Evolutionary conservation across 2,329 filamentous ascomycete species (phyloP).

Genomic region (Pyrenochaeta sp.): DNA sequence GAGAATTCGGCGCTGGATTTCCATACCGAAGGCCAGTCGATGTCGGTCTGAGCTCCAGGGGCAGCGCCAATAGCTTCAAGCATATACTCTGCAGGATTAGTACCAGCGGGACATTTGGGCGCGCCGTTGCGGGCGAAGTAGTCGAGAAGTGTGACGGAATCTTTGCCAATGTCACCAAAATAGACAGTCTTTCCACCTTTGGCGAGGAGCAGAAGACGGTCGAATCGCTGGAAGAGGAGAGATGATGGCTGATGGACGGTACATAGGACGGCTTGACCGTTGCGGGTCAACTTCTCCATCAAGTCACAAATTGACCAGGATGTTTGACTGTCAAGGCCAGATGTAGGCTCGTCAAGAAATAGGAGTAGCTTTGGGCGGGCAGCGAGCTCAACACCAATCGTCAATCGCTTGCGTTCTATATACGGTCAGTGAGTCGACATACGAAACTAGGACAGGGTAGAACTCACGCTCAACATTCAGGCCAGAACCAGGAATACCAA

Average conservation of each 20-base stretch:
- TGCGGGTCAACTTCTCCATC: slow-evolving; percentile 84
- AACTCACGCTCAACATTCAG: slow-evolving; percentile 54
- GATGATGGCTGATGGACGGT: slow-evolving; percentile 95
- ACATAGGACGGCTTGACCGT: slow-evolving; percentile 81
- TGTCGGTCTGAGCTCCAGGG: slow-evolving; percentile 29
- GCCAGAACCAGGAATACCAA: slow-evolving; percentile 23
- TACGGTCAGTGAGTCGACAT: slow-evolving; percentile 1
- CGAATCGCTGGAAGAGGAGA: slow-evolving; percentile 89
- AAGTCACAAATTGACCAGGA: slow-evolving; percentile 73
- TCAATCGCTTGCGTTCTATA: slow-evolving; percentile 66
- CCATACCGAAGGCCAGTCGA: slow-evolving; percentile 55
- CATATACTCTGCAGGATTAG: slow-evolving; percentile 83
- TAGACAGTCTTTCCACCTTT: slow-evolving; percentile 79
- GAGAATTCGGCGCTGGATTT: slow-evolving; percentile 29
- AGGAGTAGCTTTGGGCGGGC: slow-evolving; percentile 40
- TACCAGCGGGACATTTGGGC: slow-evolving; percentile 65
- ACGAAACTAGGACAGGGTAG: slow-evolving; percentile 37
- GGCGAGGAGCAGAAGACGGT: slow-evolving; percentile 78
- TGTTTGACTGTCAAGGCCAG: slow-evolving; percentile 72
- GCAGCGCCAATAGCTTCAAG: slow-evolving; percentile 56
- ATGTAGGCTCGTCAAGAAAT: slow-evolving; percentile 70
- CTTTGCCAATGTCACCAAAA: slow-evolving; percentile 77
- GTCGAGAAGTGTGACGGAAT: slow-evolving; percentile 68
- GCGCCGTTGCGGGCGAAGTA: slow-evolving; percentile 79
- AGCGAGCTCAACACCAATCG: slow-evolving; percentile 60